These are phyloP conservation scores for Microbotryum saponariae DNA, from an alignment of 1,284 basidiomycete species.

Conservation along the genomic window DNA sequence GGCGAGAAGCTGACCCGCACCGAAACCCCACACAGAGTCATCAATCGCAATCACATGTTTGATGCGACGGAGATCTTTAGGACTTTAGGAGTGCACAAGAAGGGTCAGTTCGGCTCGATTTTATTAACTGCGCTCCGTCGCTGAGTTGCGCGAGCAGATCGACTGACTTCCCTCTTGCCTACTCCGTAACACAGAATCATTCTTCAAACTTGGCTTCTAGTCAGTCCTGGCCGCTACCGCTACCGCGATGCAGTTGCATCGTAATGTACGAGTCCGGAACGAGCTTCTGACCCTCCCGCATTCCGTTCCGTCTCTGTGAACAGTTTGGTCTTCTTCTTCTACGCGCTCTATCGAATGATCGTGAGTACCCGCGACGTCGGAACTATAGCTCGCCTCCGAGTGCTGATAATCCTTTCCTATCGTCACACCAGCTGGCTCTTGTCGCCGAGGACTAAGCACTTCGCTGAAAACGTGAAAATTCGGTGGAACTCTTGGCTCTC, in stretches of 20 bases:
- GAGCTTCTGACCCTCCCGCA: too few relatives aligned
- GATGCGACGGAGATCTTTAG: slow-evolving; percentile 99
- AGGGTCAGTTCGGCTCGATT: slow-evolving; percentile 45
- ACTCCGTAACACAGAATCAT: slow-evolving; percentile 52
- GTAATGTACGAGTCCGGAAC: not conserved
- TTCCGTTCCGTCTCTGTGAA: not conserved
- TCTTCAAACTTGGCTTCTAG: slow-evolving; percentile 92
- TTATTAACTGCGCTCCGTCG: not conserved
- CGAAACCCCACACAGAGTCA: slow-evolving; percentile 55
- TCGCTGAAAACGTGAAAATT: too few relatives aligned
- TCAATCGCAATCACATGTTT: slow-evolving; percentile 93
- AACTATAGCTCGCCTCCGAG: not conserved
- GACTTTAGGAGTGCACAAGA: slow-evolving; percentile 87
- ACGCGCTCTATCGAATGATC: slow-evolving; percentile 75
- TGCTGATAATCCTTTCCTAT: not conserved
- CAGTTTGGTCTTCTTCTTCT: slow-evolving; percentile 45
- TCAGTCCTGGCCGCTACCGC: slow-evolving; percentile 1
- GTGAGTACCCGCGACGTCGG: slow-evolving; percentile 45
- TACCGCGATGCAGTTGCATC: not conserved
- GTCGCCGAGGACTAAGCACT: slow-evolving; percentile 34
- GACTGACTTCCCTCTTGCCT: not conserved
- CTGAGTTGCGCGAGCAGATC: not conserved
- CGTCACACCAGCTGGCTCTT: slow-evolving; percentile 27
- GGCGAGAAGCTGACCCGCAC: not conserved
- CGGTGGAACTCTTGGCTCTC: too few relatives aligned